Percentiles rank a stretch among this genome's conserved stretches.
phyloP scores from a whole-genome alignment of 169 alveolate genomes.

The Eimeria sp. region DNA sequence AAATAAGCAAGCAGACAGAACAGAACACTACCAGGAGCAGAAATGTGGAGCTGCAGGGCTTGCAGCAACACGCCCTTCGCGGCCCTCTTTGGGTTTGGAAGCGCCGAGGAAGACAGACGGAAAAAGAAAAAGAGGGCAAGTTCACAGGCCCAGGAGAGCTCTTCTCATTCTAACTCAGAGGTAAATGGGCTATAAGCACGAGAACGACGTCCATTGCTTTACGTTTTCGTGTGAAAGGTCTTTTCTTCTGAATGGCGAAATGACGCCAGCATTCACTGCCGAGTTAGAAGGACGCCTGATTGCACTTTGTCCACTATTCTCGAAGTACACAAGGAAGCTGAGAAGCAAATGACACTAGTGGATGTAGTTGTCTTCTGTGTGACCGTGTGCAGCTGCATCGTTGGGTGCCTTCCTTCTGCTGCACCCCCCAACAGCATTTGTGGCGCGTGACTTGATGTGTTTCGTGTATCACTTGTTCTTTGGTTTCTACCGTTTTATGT shows the following conservation, averaged over 20 bases:
- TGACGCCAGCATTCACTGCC: background rate
- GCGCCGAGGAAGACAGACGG: slow-evolving; percentile 66
- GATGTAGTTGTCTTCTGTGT: too few species aligned
- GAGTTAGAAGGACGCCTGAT: background rate
- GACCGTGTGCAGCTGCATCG: background rate
- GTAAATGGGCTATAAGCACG: slow-evolving; percentile 30
- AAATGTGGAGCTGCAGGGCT: slow-evolving; percentile 89
- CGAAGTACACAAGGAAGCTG: background rate
- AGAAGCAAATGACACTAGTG: background rate
- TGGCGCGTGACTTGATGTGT: background rate
- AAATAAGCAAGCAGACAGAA: background rate
- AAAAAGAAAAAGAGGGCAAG: slow-evolving; percentile 79
- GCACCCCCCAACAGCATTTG: too few species aligned
- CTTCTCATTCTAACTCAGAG: slow-evolving; percentile 79
- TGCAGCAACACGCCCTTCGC: slow-evolving; percentile 90
- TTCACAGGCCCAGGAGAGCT: slow-evolving; percentile 58
- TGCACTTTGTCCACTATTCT: background rate
- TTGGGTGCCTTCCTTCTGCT: background rate
- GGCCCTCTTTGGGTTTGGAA: slow-evolving; percentile 85
- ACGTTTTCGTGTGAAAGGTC: background rate
- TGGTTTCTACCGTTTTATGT: too few species aligned
- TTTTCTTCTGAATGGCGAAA: background rate
- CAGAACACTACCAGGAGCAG: background rate
- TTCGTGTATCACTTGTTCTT: background rate
- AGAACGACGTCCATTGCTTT: background rate